A percentile compares a stretch with the other conserved stretches of the same genome.
Conservation (phyloP, 306 rosid species). For the Prunus mira region DNA sequence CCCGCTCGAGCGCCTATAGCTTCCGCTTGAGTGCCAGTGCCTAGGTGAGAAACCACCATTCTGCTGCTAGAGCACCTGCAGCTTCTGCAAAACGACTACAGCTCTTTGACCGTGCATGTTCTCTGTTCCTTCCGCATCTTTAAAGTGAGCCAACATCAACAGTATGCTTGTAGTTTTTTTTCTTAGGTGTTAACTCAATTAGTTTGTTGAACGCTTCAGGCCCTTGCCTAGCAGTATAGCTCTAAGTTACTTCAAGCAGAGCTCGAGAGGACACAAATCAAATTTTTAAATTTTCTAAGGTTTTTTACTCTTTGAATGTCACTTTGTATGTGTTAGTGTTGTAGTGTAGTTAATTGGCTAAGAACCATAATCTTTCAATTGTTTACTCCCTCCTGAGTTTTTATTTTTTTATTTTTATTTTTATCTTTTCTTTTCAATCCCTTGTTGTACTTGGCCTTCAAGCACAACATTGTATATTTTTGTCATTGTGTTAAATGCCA, state of each 20-base stretch:
- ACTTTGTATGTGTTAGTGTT: constrained; percentile 9
- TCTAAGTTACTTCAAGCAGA: constrained; percentile 82
- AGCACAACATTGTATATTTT: neutral
- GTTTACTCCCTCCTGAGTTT: too few relatives aligned
- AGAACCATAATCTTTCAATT: neutral
- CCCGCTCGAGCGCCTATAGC: too few relatives aligned
- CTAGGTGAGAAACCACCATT: too few relatives aligned
- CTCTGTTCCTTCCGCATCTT: too few relatives aligned
- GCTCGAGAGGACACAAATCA: constrained; percentile 91
- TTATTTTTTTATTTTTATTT: neutral
- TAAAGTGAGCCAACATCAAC: too few relatives aligned
- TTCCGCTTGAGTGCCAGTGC: too few relatives aligned
- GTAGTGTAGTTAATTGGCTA: neutral
- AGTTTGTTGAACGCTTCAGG: constrained; percentile 45
- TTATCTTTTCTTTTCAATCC: neutral
- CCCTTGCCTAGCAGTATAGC: constrained; percentile 86
- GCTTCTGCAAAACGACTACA: too few relatives aligned
- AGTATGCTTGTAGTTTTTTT: neutral
- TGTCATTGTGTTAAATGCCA: neutral
- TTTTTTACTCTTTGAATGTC: neutral
- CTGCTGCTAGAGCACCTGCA: too few relatives aligned
- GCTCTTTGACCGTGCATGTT: too few relatives aligned
- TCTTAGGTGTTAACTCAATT: neutral
- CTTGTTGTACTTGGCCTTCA: neutral
- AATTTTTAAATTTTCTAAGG: neutral